Evolutionary conservation across 1,139 yeast species (phyloP).

Genomic region (Candida tunisiensis): DNA sequence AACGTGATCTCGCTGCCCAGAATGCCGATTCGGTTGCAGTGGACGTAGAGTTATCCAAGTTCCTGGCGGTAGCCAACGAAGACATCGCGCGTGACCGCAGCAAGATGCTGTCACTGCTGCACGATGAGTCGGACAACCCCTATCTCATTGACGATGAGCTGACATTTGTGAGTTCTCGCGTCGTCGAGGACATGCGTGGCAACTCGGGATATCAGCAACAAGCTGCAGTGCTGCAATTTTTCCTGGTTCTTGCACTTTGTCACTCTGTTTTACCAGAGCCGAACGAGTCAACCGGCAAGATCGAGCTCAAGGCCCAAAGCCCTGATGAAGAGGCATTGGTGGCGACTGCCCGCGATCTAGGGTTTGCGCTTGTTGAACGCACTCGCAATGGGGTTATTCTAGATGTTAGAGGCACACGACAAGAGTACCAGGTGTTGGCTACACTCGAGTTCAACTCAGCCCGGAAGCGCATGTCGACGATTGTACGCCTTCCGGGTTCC

Average conservation of each 20-base stretch:
- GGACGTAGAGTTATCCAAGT: slow-evolving; percentile 27
- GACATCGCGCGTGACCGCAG: slow-evolving; percentile 41
- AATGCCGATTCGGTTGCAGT: slow-evolving; percentile 17
- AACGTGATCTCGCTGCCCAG: slow-evolving; percentile 53
- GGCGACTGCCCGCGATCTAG: slow-evolving; percentile 80
- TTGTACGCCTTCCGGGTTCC: slow-evolving; percentile 36
- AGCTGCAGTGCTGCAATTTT: slow-evolving; percentile 38
- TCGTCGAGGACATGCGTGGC: slow-evolving; percentile 19
- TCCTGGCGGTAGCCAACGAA: slow-evolving; percentile 7
- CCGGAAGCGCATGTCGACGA: slow-evolving; percentile 85
- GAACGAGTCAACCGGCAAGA: slow-evolving; percentile 26
- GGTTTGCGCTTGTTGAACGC: slow-evolving; percentile 63
- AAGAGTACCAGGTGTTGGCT: slow-evolving; percentile 55
- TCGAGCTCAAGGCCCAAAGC: slow-evolving; percentile 80
- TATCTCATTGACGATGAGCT: slow-evolving; percentile 44
- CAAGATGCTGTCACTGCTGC: slow-evolving; percentile 43
- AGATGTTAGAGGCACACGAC: slow-evolving; percentile 54
- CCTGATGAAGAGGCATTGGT: slow-evolving; percentile 98
- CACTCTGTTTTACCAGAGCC: slow-evolving; percentile 76
- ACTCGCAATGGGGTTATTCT: slow-evolving; percentile 53
- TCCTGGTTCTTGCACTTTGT: slow-evolving; percentile 77
- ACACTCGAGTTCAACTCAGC: slow-evolving; percentile 70
- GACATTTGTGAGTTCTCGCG: slow-evolving; percentile 50
- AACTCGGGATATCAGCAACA: slow-evolving; percentile 37
- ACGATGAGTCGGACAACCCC: slow-evolving; percentile 30